phyloP scores from a whole-genome alignment of 106 monocot genomes.

The Amphibolis antarctica region DNA sequence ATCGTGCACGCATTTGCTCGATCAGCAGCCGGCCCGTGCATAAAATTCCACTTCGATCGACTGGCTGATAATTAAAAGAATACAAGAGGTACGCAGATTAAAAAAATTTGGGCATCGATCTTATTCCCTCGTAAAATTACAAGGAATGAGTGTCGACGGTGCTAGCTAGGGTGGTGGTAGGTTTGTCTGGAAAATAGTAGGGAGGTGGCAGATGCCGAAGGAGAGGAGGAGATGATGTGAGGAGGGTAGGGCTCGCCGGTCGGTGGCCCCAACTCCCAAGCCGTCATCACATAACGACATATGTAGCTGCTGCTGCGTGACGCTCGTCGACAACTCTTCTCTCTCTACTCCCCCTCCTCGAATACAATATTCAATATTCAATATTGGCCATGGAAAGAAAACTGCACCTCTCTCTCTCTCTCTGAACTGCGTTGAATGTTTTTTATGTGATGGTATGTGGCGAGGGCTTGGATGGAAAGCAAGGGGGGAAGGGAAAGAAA shows the following conservation, averaged over 20 bases:
- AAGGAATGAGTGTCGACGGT: too few relatives aligned
- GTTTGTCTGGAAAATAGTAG: conserved; percentile 14
- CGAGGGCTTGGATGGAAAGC: conserved; percentile 1
- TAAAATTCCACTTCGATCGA: too few relatives aligned
- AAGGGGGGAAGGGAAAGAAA: neutral
- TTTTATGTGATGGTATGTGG: conserved; percentile 7
- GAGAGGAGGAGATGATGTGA: conserved; percentile 7
- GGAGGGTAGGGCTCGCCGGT: conserved; percentile 23
- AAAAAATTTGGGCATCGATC: too few relatives aligned
- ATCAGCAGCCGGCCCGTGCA: too few relatives aligned
- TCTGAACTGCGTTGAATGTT: neutral
- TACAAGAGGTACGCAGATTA: too few relatives aligned
- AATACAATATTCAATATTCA: too few relatives aligned
- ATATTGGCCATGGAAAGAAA: too few relatives aligned
- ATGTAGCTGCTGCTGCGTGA: conserved; percentile 28
- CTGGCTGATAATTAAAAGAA: too few relatives aligned
- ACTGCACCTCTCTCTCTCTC: neutral
- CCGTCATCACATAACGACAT: conserved; percentile 56
- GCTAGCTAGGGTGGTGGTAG: too few relatives aligned
- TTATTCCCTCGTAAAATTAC: too few relatives aligned
- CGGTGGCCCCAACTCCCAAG: conserved; percentile 45
- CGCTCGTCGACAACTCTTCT: neutral
- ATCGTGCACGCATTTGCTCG: too few relatives aligned
- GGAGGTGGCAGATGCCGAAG: conserved; percentile 15
- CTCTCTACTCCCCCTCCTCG: too few relatives aligned